Percentiles rank a stretch among this genome's conserved stretches.
phyloP scores from a whole-genome alignment of 805 yeast species.

The Candida khao-thaluensis region DNA sequence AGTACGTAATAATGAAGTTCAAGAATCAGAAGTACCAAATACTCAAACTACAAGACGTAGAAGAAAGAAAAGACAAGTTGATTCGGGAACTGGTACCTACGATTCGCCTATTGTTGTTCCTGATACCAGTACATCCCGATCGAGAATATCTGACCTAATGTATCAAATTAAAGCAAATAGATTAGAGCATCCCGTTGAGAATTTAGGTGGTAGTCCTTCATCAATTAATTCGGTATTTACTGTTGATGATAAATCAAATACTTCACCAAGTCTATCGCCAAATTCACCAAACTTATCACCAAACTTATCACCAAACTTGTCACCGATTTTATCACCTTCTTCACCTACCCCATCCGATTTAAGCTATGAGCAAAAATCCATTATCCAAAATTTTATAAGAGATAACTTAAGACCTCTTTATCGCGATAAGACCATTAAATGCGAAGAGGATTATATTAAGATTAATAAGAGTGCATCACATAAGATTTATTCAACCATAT shows the following conservation, averaged over 20 bases:
- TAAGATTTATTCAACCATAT: slow-evolving; percentile 45
- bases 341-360: slow-evolving; percentile 17
- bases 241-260: slow-evolving; percentile 1
- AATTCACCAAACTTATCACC: slow-evolving; percentile 8
- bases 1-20: slow-evolving; percentile 18
- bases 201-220: slow-evolving; percentile 13
- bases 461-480: slow-evolving; percentile 66
- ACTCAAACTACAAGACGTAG: slow-evolving; percentile 14
- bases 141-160: slow-evolving; percentile 15
- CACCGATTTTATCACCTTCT: slow-evolving; percentile 2
- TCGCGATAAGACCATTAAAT: slow-evolving; percentile 24
- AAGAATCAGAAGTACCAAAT: not conserved
- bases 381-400: slow-evolving; percentile 58
- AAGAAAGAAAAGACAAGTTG: slow-evolving; percentile 8
- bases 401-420: slow-evolving; percentile 50
- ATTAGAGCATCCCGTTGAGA: not conserved
- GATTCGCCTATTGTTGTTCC: not conserved
- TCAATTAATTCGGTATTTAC: slow-evolving; percentile 13
- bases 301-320: not conserved
- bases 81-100: not conserved
- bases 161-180: slow-evolving; percentile 12
- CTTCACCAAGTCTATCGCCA: slow-evolving; percentile 7
- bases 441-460: slow-evolving; percentile 49
- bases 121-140: not conserved
- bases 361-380: slow-evolving; percentile 47